Evolutionary conservation across 225 moss, liverwort and hornwort genomes (phyloP), one percentile per base, ranked within the genome.

Genomic region (Polytrichum commune): DNA sequence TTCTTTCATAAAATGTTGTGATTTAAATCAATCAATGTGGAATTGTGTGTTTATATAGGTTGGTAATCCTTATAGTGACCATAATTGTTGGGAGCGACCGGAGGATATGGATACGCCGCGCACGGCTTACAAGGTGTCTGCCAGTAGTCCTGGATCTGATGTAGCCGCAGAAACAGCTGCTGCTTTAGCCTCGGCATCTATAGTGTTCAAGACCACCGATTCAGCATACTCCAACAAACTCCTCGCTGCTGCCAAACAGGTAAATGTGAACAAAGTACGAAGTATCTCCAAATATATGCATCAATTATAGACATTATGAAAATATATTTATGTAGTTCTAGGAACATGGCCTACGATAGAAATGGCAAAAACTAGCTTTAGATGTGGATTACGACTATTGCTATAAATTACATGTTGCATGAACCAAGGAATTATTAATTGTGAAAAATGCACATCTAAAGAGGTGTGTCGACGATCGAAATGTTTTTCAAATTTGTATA

Each of bases 31-130:
- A 23, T 8, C n/a, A n/a, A 23, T 20, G 3, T 60, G 20, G 7
- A 60, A 23, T 24, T 63, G 27, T 63, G 13, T 27, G 24, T 63
- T 46, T 19, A 33, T 67, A 66, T 68, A 87, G 87, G 87, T 87
- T 2, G 87, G 87, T 29, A 81, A 87, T 1, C 77, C 85, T 7
- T 62, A 73, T 63, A 77, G 79, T 13, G 85, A 85, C 57, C 95
- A 95, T 63, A 76, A 74, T 62, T 95, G 95, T 55, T 95, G 95
- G 95, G 72, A 85, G 66, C 83, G 95, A 53, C 92, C 95, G 5
- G 95, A 95, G 74, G 95, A 92, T 30, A 89, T 86, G 90, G 80
- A 88, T 60, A 92, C 87, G 27, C 46, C 81, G 18, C 82, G 95
- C 68, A 87, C 76, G 1, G 81, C 81, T 4, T 95, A 89, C 78